Base-by-base conservation (phyloP, 2,329 filamentous ascomycete genomes). In the Fusarium buharicum region DNA sequence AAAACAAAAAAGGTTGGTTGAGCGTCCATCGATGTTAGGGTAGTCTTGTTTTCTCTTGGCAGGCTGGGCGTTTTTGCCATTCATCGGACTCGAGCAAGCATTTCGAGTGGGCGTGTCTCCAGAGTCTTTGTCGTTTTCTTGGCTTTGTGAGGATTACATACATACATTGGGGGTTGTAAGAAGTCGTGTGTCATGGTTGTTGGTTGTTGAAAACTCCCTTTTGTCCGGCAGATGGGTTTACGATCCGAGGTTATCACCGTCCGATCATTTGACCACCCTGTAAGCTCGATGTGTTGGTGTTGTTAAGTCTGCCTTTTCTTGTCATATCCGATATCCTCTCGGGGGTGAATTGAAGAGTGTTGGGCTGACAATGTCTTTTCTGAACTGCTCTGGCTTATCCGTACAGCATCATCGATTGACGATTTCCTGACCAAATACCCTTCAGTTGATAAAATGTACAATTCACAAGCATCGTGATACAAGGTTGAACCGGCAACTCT, bases 241-340 rank as follows among this genome's bases (percentile, higher is more conserved):
- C 31, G 53, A 22, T 50, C 62, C 58, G 54, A 63, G 50, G 62
- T 56, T 56, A 66, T 59, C 45, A 41, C 24, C 20, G n/a, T 27
- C 50, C 13, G 53, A 48, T 53, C 33, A 38, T 41, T 49, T 22
- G 20, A 38, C 38, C 27, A 28, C 2, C 27, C 10, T 28, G 27
- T 13, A 28, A 4, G 11, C 12, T 28, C 22, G 22, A 13, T 28
- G 27, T 28, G 27, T 28, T 28, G 27, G 27, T 11, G 11, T 28
- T 28, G 27, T 11, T 9, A 13, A 28, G 27, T 28, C 3, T 24
- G 22, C 22, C 6, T 4, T 24, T 24, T 24, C 22, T 4, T 24
- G 22, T 24, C 22, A 5, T 24, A 24, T 5, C 22, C 6, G 4
- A 24, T 24, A 24, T 24, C 22, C 22, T 24, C 6, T 24, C 4